Evolutionary conservation across 2,329 filamentous ascomycete species (phyloP), one percentile per base, ranked within the genome.

Genomic region (Penicillium rolfsii): DNA sequence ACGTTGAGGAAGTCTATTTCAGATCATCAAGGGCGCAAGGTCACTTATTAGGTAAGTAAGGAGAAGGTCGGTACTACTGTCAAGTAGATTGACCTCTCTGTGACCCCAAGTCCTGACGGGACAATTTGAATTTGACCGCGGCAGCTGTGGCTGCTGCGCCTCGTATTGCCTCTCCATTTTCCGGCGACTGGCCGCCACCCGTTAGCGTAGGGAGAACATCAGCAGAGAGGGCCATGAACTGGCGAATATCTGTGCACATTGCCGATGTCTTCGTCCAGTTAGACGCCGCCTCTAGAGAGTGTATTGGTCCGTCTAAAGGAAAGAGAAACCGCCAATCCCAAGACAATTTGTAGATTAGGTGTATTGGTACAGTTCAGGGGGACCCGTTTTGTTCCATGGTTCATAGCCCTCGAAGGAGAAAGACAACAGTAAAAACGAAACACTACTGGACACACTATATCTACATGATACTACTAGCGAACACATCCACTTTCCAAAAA

Each of bases 151-250:
- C 45, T 56, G 52, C 61, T 52, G 52, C 48, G 58, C 58, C 61
- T 67, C 64, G 64, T 67, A 64, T 67, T 60, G 49, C 52, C 45
- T 59, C 28, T 11, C 19, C 33, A n/a, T 40, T 36, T 50, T 26
- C 33, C 30, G 45, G 22, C 26, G 24, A 35, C 8, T 16, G 22
- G 52, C 52, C 52, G 33, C 35, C 52, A 40, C 43, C 49, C 38
- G 48, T 50, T 38, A 35, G 40, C n/a, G 52, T 28, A n/a, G 22
- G 38, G 24, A 33, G 24, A 33, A 33, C 38, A 45, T 52, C 1
- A 36, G 33, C 40, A 38, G 41, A 36, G 11, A 14, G 24, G 49
- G 11, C 33, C 9, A n/a, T 40, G 19, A 7, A 28, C 11, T 3
- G 28, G n/a, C 28, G 16, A 50, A 22, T 35, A n/a, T 5, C 28